A percentile compares a stretch with the other conserved stretches of the same genome.
Evolutionary conservation across 2,329 filamentous ascomycete genomes (phyloP).

Genomic region (Chaetomiaceae sp.): DNA sequence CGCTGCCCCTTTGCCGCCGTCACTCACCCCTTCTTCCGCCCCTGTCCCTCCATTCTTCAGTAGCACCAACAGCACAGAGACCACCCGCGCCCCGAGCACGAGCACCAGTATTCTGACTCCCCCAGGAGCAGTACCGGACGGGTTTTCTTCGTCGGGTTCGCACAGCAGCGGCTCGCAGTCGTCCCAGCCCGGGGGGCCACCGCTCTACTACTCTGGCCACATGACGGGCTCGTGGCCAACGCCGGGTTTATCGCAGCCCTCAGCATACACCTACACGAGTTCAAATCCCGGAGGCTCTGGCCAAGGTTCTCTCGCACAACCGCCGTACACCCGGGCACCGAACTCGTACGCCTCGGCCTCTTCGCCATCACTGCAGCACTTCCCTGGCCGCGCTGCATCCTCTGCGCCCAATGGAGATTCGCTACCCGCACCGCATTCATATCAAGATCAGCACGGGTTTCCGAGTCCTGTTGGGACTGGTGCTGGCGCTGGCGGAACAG

Average conservation of each 20-base stretch:
- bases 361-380: slow-evolving; percentile 34
- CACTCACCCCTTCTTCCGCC: slow-evolving; percentile 14
- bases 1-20: slow-evolving; percentile 30
- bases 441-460: slow-evolving; percentile 60
- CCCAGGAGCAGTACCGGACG: slow-evolving; percentile 49
- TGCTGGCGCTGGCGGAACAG: slow-evolving; percentile 39
- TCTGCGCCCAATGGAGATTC: slow-evolving; percentile 48
- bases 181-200: slow-evolving; percentile 48
- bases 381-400: slow-evolving; percentile 49
- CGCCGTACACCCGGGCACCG: slow-evolving; percentile 33
- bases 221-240: slow-evolving; percentile 52
- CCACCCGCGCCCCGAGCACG: slow-evolving; percentile 24
- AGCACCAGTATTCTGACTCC: slow-evolving; percentile 35
- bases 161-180: slow-evolving; percentile 54
- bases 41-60: slow-evolving; percentile 27
- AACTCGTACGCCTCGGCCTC: slow-evolving; percentile 23
- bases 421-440: slow-evolving; percentile 62
- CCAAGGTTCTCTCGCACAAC: slow-evolving; percentile 39
- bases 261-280: slow-evolving; percentile 43
- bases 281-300: slow-evolving; percentile 43
- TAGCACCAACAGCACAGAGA: slow-evolving; percentile 25
- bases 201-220: slow-evolving; percentile 43
- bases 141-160: slow-evolving; percentile 55
- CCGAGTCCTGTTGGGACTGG: slow-evolving; percentile 47
- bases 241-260: slow-evolving; percentile 28